Percentiles rank a stretch among this genome's conserved stretches.
phyloP scores from a whole-genome alignment of 2,329 filamentous ascomycete species.

The Magnaporthales sp. region DNA sequence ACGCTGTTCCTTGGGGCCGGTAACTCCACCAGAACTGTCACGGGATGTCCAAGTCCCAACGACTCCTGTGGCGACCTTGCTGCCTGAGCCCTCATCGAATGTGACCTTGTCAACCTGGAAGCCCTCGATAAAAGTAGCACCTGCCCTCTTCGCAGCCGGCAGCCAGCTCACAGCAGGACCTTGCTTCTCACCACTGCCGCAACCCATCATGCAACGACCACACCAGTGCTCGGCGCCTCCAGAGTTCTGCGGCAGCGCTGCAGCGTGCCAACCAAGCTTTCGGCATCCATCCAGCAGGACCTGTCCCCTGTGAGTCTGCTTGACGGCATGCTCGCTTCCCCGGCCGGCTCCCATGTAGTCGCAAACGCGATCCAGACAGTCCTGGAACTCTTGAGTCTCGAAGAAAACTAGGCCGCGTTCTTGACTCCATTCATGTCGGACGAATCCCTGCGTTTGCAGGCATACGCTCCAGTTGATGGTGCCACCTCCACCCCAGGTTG shows the following conservation, averaged over 20 bases:
- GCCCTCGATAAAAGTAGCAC: conserved; percentile 77
- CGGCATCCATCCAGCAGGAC: conserved; percentile 66
- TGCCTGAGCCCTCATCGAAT: conserved; percentile 38
- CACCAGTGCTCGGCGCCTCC: conserved; percentile 67
- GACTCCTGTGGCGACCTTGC: conserved; percentile 52
- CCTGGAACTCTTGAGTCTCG: conserved; percentile 63
- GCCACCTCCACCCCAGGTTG: conserved; percentile 77
- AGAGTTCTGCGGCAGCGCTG: conserved; percentile 70
- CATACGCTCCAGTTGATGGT: conserved; percentile 76
- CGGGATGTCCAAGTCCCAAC: conserved; percentile 68
- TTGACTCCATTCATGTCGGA: conserved; percentile 74
- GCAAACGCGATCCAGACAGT: conserved; percentile 72
- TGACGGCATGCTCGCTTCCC: conserved; percentile 47
- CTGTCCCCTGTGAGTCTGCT: conserved; percentile 65
- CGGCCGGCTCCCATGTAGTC: conserved; percentile 62
- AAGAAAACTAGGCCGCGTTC: conserved; percentile 62
- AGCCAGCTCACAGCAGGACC: conserved; percentile 71
- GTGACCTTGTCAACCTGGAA: conserved; percentile 63
- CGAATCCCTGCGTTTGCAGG: conserved; percentile 60
- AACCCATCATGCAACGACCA: conserved; percentile 53
- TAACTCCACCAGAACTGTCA: conserved; percentile 50
- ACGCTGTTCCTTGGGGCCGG: conserved; percentile 35
- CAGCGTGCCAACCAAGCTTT: conserved; percentile 64
- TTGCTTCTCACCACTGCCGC: conserved; percentile 63
- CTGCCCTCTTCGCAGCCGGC: conserved; percentile 67